Conservation (phyloP, 495 filamentous ascomycete genomes). For the Talaromyces stipitatus region DNA sequence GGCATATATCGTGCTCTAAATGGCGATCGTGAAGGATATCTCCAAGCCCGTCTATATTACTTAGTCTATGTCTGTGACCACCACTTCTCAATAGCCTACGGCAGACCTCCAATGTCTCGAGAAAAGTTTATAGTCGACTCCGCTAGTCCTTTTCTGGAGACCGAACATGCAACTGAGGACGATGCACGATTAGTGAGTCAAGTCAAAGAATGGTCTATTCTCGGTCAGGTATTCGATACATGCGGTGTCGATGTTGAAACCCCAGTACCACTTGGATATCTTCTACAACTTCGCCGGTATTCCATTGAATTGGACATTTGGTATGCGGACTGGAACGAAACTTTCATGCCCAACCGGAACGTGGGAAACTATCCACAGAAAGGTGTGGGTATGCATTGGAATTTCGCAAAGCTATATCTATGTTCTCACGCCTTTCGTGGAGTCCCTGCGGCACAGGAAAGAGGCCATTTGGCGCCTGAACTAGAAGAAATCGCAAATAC, state of each 20-base stretch:
- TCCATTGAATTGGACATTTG: conserved; percentile 23
- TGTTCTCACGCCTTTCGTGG: conserved; percentile 30
- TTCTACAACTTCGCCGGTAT: conserved; percentile 20
- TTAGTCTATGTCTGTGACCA: conserved; percentile 32
- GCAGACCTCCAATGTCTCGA: conserved; percentile 28
- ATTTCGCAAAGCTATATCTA: conserved; percentile 28
- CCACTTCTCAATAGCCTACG: conserved; percentile 26
- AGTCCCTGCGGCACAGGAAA: conserved; percentile 4
- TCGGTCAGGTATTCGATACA: conserved; percentile 25
- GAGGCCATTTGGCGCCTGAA: conserved; percentile 12
- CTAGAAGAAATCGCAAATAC: conserved; percentile 25
- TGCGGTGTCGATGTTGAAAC: conserved; percentile 31
- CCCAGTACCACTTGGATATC: conserved; percentile 12
- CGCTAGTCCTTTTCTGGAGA: conserved; percentile 16
- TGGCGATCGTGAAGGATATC: conserved; percentile 19
- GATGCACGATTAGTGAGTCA: conserved; percentile 29
- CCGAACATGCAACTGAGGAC: conserved; percentile 22
- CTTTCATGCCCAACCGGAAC: conserved; percentile 14
- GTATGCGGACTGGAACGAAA: conserved; percentile 25
- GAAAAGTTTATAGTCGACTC: conserved; percentile 19
- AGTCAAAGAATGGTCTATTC: conserved; percentile 26
- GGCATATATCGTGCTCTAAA: conserved; percentile 21
- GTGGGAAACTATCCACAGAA: conserved; percentile 25
- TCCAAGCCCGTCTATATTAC: conserved; percentile 23
- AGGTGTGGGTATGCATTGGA: conserved; percentile 23